Evolutionary conservation across 2,329 filamentous ascomycete species (phyloP), one percentile per base, ranked within the genome.

Genomic region (Neofusicoccum ribis): DNA sequence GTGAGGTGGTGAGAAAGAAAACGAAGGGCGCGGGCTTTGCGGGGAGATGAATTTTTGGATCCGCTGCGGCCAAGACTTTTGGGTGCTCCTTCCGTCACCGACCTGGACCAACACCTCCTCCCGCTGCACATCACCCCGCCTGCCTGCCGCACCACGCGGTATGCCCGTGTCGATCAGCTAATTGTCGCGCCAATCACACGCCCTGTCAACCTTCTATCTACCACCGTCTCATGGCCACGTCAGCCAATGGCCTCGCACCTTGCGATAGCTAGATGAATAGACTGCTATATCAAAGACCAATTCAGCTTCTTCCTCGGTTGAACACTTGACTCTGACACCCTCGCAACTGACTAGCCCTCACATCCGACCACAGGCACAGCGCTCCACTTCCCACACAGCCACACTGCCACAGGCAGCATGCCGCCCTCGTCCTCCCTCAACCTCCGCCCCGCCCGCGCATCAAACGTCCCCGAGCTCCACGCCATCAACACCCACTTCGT

Each of bases 401-500:
- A 23, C 7, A 34, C 14, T n/a, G 14, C 36, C 27, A 14, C 15
- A 44, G 1, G 27, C 27, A 31, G 27, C 70, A 76, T 70, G 69
- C 65, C 68, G 58, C 62, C 23, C 23, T 23, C 69, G 58, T 66
- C 65, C 52, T 43, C 66, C 68, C 67, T 72, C 73, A 77, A 73
- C 68, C 74, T 78, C 69, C 77, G 76, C 64, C 69, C 74, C 9
- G 74, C 73, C 23, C 71, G 67, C 15, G 64, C 70, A 49, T 58
- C 66, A 2, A 75, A 81, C 69, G 69, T 79, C 44, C 71, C 74
- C 41, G 72, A 76, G 54, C 71, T 80, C 46, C 70, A 69, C 27
- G 67, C 68, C 27, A 79, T 80, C 63, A 73, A 74, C 66, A 71
- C 71, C 31, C 70, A 79, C 70, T 80, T 80, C 65, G 73, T 79